Evolutionary conservation across 2,329 filamentous ascomycete species (phyloP).

Genomic region (Ramularia collo-cygni): DNA sequence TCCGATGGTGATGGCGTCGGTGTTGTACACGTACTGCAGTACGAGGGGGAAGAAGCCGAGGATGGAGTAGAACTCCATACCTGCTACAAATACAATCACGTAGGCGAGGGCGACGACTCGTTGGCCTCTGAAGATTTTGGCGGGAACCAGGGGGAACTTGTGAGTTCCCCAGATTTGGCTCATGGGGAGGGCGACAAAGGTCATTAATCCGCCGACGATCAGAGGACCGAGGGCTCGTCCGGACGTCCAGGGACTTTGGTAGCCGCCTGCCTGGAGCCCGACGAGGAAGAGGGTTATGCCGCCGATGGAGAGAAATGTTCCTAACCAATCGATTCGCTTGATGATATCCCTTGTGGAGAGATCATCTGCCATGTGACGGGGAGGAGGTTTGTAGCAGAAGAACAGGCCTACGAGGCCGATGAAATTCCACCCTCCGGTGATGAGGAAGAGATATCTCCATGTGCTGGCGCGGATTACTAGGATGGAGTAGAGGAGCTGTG

Average conservation of each 20-base stretch:
- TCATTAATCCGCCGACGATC: conserved; percentile 21
- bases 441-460: conserved; percentile 50
- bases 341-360: conserved; percentile 37
- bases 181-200: conserved; percentile 23
- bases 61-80: conserved; percentile 31
- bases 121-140: conserved; percentile 23
- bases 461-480: conserved; percentile 42
- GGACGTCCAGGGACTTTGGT: conserved; percentile 20
- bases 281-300: conserved; percentile 47
- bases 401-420: conserved; percentile 45
- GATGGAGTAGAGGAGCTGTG: conserved; percentile 55
- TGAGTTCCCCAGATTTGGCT: conserved; percentile 24
- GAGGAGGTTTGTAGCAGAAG: conserved; percentile 49
- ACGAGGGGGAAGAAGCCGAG: conserved; percentile 56
- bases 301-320: conserved; percentile 43
- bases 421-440: conserved; percentile 48
- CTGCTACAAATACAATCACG: conserved; percentile 30
- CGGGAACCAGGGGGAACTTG: conserved; percentile 25
- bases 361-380: conserved; percentile 34
- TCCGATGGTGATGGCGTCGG: conserved; percentile 56
- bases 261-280: conserved; percentile 28
- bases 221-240: conserved; percentile 23
- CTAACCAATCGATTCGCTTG: conserved; percentile 43
- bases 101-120: conserved; percentile 29
- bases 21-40: conserved; percentile 57